phyloP scores from a whole-genome alignment of 176 grass and related monocot genomes.

The Musa troglodytarum region DNA sequence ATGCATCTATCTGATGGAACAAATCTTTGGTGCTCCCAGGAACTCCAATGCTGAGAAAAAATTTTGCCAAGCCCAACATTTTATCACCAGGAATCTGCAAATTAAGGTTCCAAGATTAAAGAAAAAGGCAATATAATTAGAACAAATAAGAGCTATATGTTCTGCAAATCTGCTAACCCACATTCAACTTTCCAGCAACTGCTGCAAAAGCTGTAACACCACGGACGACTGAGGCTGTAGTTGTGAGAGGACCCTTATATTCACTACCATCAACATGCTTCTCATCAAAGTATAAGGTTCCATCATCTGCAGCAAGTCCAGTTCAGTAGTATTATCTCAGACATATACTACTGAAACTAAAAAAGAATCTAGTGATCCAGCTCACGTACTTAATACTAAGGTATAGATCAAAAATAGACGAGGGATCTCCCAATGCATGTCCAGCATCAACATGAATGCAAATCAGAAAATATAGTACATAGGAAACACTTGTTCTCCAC shows the following conservation, averaged over 20 bases:
- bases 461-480: neutral
- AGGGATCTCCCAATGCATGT: neutral
- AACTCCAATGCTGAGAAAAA: conserved; percentile 83
- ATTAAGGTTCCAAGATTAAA: conserved; percentile 15
- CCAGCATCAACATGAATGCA: neutral
- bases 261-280: conserved; percentile 71
- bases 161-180: conserved; percentile 23
- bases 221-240: conserved; percentile 72
- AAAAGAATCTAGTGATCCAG: too few species aligned
- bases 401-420: too few species aligned
- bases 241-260: conserved; percentile 81
- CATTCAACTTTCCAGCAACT: conserved; percentile 65
- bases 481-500: neutral
- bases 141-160: neutral
- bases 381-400: too few species aligned
- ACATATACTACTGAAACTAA: too few species aligned
- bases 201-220: conserved; percentile 61
- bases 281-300: conserved; percentile 88
- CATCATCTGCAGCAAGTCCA: conserved; percentile 50
- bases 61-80: conserved; percentile 75
- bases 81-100: conserved; percentile 75
- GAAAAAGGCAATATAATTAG: neutral
- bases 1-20: conserved; percentile 83
- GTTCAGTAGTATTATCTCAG: neutral
- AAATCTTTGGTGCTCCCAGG: conserved; percentile 70